Base-by-base conservation (phyloP, 1,284 basidiomycete genomes). In the Pyrrhoderma lamaoense region DNA sequence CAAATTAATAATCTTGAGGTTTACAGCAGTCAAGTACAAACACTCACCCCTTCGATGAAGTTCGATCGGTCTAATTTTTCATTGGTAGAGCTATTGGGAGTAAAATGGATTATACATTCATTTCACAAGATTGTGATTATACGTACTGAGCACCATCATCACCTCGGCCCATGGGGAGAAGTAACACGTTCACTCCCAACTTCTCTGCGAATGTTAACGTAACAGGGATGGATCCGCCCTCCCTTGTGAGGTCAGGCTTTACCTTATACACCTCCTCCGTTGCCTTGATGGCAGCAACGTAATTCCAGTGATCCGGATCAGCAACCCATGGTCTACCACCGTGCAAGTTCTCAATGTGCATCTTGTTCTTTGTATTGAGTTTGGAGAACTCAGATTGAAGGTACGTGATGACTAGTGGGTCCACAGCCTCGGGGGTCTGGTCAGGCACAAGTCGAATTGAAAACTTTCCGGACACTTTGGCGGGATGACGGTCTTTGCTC, bases 401-500 rank as follows among this genome's bases (percentile, higher is more conserved):
- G 67, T 92, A 90, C 21, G 74, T 65, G 45, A 75, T 67, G 38
- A 95, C 92, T 36, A 90, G 73, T 14, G 82, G 80, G 58, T 84
- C 76, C 56, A 93, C 76, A 19, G 70, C 69, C 22, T 85, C 85
- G 0, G 89, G 91, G 0, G 85, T 89, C 68, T 96, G 89, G 57
- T 93, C 87, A 11, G 95, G 95, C 0, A 93, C 91, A 42, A 93
- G 77, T 18, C 93, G 87, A 65, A 97, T 88, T 60, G 89, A 93
- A 74, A 95, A 97, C 70, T 95, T 97, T 48, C 93, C 95, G 8
- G 82, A 74, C 23, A 98, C 92, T 54, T 85, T 84, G 35, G 90
- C 89, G 74, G 95, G 68, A 99, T 99, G 64, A 99, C 96, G 0
- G 95, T 99, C 80, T 96, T 96, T 42, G 80, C 83, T 5, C 91